phyloP scores from a whole-genome alignment of 805 yeast genomes.

The Wickerhamomyces queroliae region DNA sequence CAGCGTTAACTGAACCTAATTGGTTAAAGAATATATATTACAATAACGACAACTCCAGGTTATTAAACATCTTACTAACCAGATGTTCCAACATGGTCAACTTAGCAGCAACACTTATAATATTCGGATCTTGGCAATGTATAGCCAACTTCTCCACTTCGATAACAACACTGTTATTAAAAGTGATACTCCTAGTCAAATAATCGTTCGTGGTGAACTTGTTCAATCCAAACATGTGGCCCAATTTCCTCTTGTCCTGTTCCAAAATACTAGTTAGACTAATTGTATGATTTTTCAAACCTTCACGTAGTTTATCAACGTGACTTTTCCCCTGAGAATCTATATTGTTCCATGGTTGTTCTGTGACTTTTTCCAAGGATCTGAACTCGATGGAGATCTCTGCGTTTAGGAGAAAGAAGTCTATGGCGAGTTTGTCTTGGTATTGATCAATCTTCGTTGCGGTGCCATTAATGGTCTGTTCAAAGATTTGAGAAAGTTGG shows the following conservation, averaged over 20 bases:
- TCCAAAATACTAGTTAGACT: constrained; percentile 33
- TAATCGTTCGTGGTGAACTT: constrained; percentile 39
- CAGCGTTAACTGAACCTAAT: constrained; percentile 1
- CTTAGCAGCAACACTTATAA: constrained; percentile 57
- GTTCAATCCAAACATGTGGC: constrained; percentile 27
- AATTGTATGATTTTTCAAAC: constrained; percentile 39
- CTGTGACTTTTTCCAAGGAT: constrained; percentile 41
- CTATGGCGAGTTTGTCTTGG: constrained; percentile 41
- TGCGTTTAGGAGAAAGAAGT: constrained; percentile 52
- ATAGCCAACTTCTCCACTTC: constrained; percentile 54
- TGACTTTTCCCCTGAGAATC: constrained; percentile 44
- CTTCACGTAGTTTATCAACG: constrained; percentile 52
- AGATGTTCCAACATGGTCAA: constrained; percentile 49
- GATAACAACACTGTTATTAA: constrained; percentile 52
- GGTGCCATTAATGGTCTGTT: constrained; percentile 19
- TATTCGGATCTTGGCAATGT: constrained; percentile 61
- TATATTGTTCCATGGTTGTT: constrained; percentile 59
- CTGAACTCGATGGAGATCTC: constrained; percentile 59
- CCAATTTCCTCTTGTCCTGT: constrained; percentile 32
- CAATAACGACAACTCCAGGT: constrained; percentile 19
- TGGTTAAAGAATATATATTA: constrained; percentile 2
- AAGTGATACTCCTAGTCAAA: constrained; percentile 59
- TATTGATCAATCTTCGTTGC: constrained; percentile 22
- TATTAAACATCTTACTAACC: constrained; percentile 19
- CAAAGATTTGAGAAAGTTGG: constrained; percentile 31